A percentile compares a stretch with the other conserved stretches of the same genome.
Conservation (phyloP, 1,284 basidiomycete species). For the Cryptococcus floricola region DNA sequence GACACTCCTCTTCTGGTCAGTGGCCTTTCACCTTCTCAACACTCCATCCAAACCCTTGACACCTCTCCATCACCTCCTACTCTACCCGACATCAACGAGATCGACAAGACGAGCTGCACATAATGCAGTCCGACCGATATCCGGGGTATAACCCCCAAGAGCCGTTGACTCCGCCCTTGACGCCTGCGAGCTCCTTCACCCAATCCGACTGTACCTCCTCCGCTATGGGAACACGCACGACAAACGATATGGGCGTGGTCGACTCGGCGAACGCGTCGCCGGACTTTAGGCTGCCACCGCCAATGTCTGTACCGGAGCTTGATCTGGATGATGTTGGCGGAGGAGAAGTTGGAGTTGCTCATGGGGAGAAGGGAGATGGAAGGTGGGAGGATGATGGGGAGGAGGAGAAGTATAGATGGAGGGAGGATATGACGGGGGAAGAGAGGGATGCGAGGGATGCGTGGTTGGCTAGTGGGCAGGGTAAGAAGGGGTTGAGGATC, state of each 20-base stretch:
- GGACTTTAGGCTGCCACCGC: conserved; percentile 16
- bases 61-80: background rate
- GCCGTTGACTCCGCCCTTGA: conserved; percentile 33
- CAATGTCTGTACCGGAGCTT: conserved; percentile 1
- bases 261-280: background rate
- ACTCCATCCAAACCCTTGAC: background rate
- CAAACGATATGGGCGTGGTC: background rate
- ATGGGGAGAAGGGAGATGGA: background rate
- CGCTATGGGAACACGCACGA: background rate
- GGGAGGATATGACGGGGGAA: conserved; percentile 27
- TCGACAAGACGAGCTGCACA: too few species aligned
- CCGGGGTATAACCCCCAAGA: background rate
- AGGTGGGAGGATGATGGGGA: background rate
- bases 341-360: too few species aligned
- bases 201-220: conserved; percentile 1
- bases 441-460: conserved; percentile 31
- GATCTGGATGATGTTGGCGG: too few species aligned
- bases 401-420: conserved; percentile 24
- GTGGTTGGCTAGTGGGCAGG: conserved; percentile 33
- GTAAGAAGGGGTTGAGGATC: conserved; percentile 39
- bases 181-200: conserved; percentile 24
- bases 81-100: too few species aligned
- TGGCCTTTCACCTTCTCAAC: background rate
- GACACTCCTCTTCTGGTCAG: too few species aligned
- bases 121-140: too few species aligned